phyloP scores from a whole-genome alignment of 2,329 filamentous ascomycete genomes.

The Trichoderma afroharzianum region DNA sequence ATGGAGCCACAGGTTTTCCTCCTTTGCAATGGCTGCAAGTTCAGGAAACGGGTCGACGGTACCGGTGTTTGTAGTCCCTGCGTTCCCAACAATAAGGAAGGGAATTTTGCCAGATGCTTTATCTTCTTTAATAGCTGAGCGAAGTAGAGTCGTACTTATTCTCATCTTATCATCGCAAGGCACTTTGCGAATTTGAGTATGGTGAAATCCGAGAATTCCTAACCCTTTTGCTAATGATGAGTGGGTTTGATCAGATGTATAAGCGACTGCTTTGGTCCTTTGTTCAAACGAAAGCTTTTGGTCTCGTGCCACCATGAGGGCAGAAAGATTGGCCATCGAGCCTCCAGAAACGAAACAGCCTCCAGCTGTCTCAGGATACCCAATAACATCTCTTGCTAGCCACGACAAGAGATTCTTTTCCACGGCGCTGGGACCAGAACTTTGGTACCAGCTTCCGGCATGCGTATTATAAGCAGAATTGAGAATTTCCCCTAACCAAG shows the following conservation, averaged over 20 bases:
- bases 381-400: conserved; percentile 18
- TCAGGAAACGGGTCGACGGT: conserved; percentile 17
- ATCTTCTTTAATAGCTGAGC: conserved; percentile 12
- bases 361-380: conserved; percentile 20
- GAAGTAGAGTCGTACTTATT: background rate
- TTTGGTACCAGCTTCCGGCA: conserved; percentile 23
- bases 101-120: conserved; percentile 12
- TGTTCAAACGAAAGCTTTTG: conserved; percentile 14
- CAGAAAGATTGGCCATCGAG: conserved; percentile 27
- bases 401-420: conserved; percentile 26
- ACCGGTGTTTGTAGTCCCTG: conserved; percentile 21
- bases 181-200: conserved; percentile 12
- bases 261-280: conserved; percentile 13
- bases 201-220: conserved; percentile 18
- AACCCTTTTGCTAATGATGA: conserved; percentile 20
- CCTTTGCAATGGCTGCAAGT: conserved; percentile 10
- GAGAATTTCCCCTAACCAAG: conserved; percentile 26
- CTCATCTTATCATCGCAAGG: conserved; percentile 15
- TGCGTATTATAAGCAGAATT: conserved; percentile 24
- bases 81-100: conserved; percentile 19
- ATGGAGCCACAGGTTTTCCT: conserved; percentile 23
- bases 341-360: conserved; percentile 26
- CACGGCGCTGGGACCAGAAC: conserved; percentile 23
- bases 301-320: conserved; percentile 23
- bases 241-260: conserved; percentile 22